phyloP scores from a whole-genome alignment of 1,139 yeast genomes.

The Zhuliangozyma blackwelliae region DNA sequence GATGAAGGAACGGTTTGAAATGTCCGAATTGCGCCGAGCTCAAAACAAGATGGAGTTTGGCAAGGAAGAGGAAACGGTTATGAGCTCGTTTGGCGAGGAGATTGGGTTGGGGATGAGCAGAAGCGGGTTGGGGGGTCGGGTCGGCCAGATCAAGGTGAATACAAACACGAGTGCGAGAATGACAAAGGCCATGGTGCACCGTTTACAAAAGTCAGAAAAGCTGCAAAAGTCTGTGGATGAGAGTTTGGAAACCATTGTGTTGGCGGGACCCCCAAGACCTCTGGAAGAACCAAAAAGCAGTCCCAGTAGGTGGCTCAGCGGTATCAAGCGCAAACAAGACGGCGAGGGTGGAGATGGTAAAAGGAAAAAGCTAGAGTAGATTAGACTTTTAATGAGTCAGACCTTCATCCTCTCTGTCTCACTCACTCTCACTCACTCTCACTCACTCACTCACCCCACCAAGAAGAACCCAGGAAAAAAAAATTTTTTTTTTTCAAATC shows the following conservation, averaged over 20 bases:
- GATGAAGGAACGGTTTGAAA: slow-evolving; percentile 72
- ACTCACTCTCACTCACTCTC: too few relatives aligned
- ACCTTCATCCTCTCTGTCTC: too few relatives aligned
- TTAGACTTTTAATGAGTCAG: too few relatives aligned
- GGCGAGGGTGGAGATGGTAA: too few relatives aligned
- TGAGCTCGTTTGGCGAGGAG: slow-evolving; percentile 73
- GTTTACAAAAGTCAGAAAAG: slow-evolving; percentile 25
- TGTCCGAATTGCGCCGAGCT: slow-evolving; percentile 77
- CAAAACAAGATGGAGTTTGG: slow-evolving; percentile 87
- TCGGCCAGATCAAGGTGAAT: slow-evolving; percentile 35
- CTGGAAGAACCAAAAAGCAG: not conserved
- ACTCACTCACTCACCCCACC: too few relatives aligned
- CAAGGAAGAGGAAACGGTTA: slow-evolving; percentile 56
- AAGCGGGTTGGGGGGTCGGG: slow-evolving; percentile 19
- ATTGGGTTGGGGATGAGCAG: slow-evolving; percentile 77
- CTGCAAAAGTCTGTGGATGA: slow-evolving; percentile 12
- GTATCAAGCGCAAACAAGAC: too few relatives aligned
- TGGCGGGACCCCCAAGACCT: slow-evolving; percentile 7
- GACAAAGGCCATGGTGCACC: slow-evolving; percentile 48
- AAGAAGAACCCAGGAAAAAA: too few relatives aligned
- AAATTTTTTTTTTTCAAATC: too few relatives aligned
- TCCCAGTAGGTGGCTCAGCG: not conserved
- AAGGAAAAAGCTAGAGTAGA: too few relatives aligned
- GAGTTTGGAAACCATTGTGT: slow-evolving; percentile 14
- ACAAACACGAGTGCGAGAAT: slow-evolving; percentile 47